Percentiles rank a stretch among this genome's conserved stretches.
Evolutionary conservation across 164 flowering plant genomes (phyloP).

Genomic region (Vitis rotundifolia): DNA sequence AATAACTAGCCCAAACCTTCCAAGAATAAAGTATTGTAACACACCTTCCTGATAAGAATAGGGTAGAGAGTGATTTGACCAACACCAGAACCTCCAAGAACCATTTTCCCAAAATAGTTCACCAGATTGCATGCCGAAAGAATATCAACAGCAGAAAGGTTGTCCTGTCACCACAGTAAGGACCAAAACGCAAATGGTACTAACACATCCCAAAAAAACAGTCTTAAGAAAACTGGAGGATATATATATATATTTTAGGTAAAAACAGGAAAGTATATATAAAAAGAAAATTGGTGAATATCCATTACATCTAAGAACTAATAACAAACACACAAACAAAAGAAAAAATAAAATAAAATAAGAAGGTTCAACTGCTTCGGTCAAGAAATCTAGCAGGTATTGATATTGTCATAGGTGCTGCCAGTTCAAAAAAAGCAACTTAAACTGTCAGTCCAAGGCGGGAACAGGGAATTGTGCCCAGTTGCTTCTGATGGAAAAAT

Average conservation of each 20-base stretch:
- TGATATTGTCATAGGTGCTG: not conserved
- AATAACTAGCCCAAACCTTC: not conserved
- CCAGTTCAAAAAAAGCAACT: not conserved
- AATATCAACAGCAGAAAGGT: conserved; percentile 95
- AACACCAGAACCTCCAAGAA: conserved; percentile 97
- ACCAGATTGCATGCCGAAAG: conserved; percentile 98
- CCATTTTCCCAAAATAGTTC: conserved; percentile 98
- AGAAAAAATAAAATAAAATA: not conserved
- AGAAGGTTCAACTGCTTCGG: not conserved
- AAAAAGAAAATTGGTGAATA: not conserved
- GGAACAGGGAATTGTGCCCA: not conserved
- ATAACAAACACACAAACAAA: too few species aligned
- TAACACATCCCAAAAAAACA: conserved; percentile 2
- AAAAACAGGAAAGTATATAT: too few species aligned
- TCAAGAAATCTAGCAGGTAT: not conserved
- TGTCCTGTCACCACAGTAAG: conserved; percentile 61
- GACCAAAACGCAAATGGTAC: conserved; percentile 4
- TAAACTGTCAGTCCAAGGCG: not conserved
- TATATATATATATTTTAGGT: too few species aligned
- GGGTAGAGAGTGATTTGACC: conserved; percentile 91
- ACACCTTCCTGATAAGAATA: conserved; percentile 87
- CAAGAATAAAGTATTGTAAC: conserved; percentile 12
- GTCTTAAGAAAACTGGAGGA: not conserved
- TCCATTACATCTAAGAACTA: not conserved
- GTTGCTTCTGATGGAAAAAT: not conserved